Conservation (phyloP, 441 rosid species). For the Croton setiger region DNA sequence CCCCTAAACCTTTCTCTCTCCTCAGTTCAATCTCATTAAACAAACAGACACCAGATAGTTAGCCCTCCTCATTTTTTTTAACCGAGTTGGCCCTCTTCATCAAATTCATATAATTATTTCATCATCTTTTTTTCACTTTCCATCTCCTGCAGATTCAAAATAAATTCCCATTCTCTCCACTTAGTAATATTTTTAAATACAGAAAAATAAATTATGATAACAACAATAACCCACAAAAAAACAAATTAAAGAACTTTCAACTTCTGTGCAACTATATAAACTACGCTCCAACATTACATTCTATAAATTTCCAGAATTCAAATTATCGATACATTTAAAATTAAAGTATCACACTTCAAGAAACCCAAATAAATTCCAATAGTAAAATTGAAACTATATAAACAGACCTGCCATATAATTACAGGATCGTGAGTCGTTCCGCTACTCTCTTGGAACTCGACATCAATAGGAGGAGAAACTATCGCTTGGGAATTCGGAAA, state of each 20-base stretch:
- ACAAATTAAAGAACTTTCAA: too few relatives aligned
- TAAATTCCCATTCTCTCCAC: neutral
- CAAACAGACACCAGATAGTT: neutral
- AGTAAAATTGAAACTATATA: neutral
- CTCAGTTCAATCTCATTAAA: neutral
- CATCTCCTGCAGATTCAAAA: neutral
- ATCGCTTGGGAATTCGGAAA: constrained; percentile 37
- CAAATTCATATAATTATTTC: neutral
- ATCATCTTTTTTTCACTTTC: neutral
- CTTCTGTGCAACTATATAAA: too few relatives aligned
- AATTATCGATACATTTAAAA: neutral
- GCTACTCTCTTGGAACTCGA: constrained; percentile 48
- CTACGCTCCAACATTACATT: neutral
- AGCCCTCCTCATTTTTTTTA: too few relatives aligned
- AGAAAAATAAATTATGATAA: too few relatives aligned
- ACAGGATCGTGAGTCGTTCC: constrained; percentile 72
- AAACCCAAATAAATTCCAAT: neutral
- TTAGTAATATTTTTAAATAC: too few relatives aligned
- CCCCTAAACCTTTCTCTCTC: neutral
- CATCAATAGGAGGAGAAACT: constrained; percentile 35
- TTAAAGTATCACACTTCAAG: neutral
- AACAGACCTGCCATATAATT: constrained; percentile 80
- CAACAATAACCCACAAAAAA: too few relatives aligned
- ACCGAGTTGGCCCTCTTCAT: neutral
- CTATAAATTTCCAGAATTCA: neutral